Conservation (phyloP, 78 protist species). For the Cavenderia fasciculata region DNA sequence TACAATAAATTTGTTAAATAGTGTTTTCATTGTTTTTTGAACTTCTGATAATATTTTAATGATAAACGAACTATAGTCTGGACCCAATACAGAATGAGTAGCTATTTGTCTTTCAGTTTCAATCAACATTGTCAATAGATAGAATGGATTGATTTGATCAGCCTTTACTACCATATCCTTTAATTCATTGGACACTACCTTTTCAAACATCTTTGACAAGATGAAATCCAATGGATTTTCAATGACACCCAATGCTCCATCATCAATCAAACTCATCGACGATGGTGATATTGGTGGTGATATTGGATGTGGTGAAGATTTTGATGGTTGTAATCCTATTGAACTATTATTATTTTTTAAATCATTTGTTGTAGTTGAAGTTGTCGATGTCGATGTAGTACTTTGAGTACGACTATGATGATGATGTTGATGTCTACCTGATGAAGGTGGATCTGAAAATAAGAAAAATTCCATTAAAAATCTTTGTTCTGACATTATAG, state of each 20-base stretch:
- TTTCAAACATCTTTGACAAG: constrained; percentile 48
- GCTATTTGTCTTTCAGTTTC: constrained; percentile 44
- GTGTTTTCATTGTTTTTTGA: constrained; percentile 59
- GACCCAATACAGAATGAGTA: background rate
- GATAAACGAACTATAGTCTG: constrained; percentile 19
- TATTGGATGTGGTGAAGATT: background rate
- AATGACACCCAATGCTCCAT: no score
- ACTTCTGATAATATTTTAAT: constrained; percentile 44
- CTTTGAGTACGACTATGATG: background rate
- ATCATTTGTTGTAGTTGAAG: background rate
- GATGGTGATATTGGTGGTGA: background rate
- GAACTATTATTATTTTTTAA: background rate
- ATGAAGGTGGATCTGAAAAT: constrained; percentile 43
- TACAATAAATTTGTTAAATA: constrained; percentile 59
- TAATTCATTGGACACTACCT: constrained; percentile 22
- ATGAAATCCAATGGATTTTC: constrained; percentile 47
- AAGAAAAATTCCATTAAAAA: constrained; percentile 37
- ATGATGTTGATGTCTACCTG: background rate
- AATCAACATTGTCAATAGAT: constrained; percentile 36
- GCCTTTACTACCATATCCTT: constrained; percentile 54
- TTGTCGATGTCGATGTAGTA: background rate
- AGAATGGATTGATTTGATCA: constrained; percentile 65
- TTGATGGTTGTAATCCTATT: no score
- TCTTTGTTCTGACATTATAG: constrained; percentile 38
- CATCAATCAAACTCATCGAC: background rate